phyloP scores from a whole-genome alignment of 305 asterid species.

The Euphrasia arctica region DNA sequence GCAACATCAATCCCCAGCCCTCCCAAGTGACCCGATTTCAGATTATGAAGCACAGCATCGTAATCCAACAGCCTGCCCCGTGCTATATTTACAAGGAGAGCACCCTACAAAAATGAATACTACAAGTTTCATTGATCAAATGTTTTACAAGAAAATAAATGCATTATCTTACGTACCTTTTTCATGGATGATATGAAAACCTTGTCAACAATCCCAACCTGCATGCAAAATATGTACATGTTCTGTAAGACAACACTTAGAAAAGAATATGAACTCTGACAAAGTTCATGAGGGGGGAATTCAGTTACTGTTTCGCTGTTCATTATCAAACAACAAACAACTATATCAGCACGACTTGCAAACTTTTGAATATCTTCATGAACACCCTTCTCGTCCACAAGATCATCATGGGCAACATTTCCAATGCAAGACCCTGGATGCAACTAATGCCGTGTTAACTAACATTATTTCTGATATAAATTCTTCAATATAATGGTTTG shows the following conservation, averaged over 20 bases:
- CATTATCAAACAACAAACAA: conserved; percentile 84
- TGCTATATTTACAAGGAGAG: conserved; percentile 67
- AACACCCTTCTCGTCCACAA: conserved; percentile 83
- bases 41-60: conserved; percentile 58
- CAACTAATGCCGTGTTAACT: conserved; percentile 21
- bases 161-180: conserved; percentile 45
- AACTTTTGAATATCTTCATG: conserved; percentile 65
- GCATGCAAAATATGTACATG: conserved; percentile 26
- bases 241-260: background rate
- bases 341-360: conserved; percentile 74
- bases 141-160: background rate
- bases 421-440: conserved; percentile 26
- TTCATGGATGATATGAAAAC: conserved; percentile 80
- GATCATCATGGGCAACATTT: conserved; percentile 35
- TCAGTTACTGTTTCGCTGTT: conserved; percentile 66
- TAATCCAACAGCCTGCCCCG: conserved; percentile 92
- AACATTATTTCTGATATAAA: conserved; percentile 3
- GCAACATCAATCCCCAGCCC: conserved; percentile 94
- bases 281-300: conserved; percentile 7
- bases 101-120: conserved; percentile 49
- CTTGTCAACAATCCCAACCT: conserved; percentile 75
- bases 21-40: conserved; percentile 82
- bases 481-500: background rate
- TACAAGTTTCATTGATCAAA: background rate
- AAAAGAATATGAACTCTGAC: background rate